Evolutionary conservation across 148 eudicot genomes (phyloP).

Genomic region (Rhododendron henanense): DNA sequence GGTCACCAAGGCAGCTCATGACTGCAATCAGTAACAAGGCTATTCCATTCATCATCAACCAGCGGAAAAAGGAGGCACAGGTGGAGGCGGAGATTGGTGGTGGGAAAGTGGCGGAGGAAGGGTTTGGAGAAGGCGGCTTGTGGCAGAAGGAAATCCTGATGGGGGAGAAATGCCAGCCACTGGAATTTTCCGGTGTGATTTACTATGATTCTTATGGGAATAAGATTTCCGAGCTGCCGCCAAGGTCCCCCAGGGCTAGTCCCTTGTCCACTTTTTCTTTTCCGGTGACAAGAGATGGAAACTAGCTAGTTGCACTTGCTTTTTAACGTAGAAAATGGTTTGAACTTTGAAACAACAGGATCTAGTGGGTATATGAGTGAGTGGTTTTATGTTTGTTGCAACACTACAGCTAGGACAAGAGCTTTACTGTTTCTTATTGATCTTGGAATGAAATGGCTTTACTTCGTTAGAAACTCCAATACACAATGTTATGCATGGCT

Average conservation of each 20-base stretch:
- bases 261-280: constrained; percentile 27
- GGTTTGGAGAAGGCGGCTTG: constrained; percentile 53
- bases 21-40: constrained; percentile 34
- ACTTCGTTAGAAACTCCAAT: not conserved
- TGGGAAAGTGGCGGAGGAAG: constrained; percentile 11
- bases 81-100: not conserved
- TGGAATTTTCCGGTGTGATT: constrained; percentile 69
- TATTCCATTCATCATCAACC: not conserved
- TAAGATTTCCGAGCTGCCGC: constrained; percentile 47
- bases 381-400: not conserved
- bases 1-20: constrained; percentile 38
- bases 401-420: not conserved
- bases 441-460: not conserved
- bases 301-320: not conserved
- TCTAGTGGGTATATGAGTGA: not conserved
- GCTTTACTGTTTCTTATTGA: not conserved
- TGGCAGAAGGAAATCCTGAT: constrained; percentile 79
- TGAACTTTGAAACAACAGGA: not conserved
- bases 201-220: constrained; percentile 60
- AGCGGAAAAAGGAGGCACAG: constrained; percentile 2
- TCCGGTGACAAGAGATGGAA: constrained; percentile 25
- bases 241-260: constrained; percentile 53
- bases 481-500: not conserved
- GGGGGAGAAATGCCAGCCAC: constrained; percentile 87
- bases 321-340: not conserved